Base-by-base conservation (phyloP, 495 filamentous ascomycete genomes). In the Baudoinia panamericana region DNA sequence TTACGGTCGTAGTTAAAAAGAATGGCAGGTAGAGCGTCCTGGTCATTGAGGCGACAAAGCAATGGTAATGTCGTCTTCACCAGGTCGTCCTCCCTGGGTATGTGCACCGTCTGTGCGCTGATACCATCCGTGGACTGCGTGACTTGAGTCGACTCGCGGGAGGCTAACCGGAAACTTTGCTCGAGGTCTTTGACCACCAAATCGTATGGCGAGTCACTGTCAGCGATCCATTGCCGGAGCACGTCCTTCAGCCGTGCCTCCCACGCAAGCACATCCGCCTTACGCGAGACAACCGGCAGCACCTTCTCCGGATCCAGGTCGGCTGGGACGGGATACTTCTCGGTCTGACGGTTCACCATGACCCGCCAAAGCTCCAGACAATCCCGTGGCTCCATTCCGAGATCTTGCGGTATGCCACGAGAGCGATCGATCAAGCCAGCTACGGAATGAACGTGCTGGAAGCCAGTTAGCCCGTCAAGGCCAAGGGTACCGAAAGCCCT, bases 1-100 rank as follows among this genome's bases (percentile, higher is more conserved):
- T 41, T 45, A 25, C 82, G 70, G 42, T 84, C 78, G 52, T 78
- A 86, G 41, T 82, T 83, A 65, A 88, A 86, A 4, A 86, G 46
- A 12, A 88, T 69, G 0, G 78, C 80, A 0, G 82, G 82, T 4
- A 88, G 64, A 2, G 77, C 80, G 39, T 70, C 66, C 41, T 70
- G 66, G 2, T 64, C 57, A 36, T 84, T 71, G 0, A 88, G 67
- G 11, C 73, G 66, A 19, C 56, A 63, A 0, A 84, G 62, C 23
- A 85, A 53, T 0, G 76, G 70, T 16, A 84, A 61, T 2, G 70
- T 72, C 4, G 66, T 71, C 4, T 56, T 34, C 5, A 60, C 46
- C 9, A 76, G 43, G 31, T 60, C 27, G 30, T 56, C 37, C 4
- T 46, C 17, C 13, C 59, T 48, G 19, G 7, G 11, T 9, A 33